A percentile compares a stretch with the other conserved stretches of the same genome.
phyloP scores from a whole-genome alignment of 176 grass and related monocot genomes.

The Oryza rufipogon region DNA sequence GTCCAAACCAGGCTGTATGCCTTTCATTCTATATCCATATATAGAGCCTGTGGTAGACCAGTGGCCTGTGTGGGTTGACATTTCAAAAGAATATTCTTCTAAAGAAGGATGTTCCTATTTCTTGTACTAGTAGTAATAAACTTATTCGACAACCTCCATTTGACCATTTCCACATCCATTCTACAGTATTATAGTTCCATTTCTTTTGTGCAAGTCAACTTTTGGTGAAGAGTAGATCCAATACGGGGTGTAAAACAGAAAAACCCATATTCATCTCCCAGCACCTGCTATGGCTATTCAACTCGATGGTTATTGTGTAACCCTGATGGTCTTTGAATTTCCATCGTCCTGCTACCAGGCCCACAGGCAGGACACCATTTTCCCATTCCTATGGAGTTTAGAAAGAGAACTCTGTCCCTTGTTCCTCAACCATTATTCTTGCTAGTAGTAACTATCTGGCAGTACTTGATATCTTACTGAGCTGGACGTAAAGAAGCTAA shows the following conservation, averaged over 20 bases:
- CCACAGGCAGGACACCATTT: background rate
- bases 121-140: background rate
- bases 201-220: background rate
- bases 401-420: too few species aligned
- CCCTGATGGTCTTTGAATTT: background rate
- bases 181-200: background rate
- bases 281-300: background rate
- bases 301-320: background rate
- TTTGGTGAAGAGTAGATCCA: slow-evolving; percentile 1
- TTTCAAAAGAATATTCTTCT: slow-evolving; percentile 19
- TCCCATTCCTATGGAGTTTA: background rate
- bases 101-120: slow-evolving; percentile 9
- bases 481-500: background rate
- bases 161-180: background rate
- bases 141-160: background rate
- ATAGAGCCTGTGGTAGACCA: background rate
- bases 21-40: background rate
- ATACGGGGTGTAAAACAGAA: background rate
- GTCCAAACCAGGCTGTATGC: background rate
- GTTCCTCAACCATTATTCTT: background rate
- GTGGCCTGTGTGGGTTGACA: slow-evolving; percentile 4
- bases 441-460: background rate
- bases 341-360: background rate
- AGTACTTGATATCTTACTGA: background rate
- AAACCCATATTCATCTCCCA: background rate